Evolutionary conservation across 106 monocot genomes (phyloP).

Genomic region (Acorus calamus): DNA sequence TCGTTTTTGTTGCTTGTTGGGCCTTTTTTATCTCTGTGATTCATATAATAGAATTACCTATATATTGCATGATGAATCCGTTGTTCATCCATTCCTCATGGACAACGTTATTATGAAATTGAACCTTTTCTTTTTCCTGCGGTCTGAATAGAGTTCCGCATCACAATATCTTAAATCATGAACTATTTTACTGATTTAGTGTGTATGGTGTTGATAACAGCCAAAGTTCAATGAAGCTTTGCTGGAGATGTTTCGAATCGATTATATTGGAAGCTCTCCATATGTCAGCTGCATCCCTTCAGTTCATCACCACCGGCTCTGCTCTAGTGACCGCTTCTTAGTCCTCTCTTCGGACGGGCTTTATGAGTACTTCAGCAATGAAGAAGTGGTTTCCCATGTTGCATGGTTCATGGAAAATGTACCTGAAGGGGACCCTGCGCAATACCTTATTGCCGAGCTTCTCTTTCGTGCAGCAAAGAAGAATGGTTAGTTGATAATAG

Average conservation of each 20-base stretch:
- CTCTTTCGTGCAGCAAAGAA: slow-evolving; percentile 86
- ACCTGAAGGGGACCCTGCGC: slow-evolving; percentile 92
- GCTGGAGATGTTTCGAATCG: slow-evolving; percentile 85
- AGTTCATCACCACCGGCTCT: slow-evolving; percentile 70
- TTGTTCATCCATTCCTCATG: too few relatives aligned
- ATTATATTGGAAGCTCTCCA: slow-evolving; percentile 64
- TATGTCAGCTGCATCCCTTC: slow-evolving; percentile 85
- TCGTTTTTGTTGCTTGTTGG: too few relatives aligned
- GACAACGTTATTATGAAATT: too few relatives aligned
- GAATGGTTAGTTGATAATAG: slow-evolving; percentile 37
- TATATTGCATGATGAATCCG: too few relatives aligned
- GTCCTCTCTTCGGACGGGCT: slow-evolving; percentile 96
- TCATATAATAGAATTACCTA: too few relatives aligned
- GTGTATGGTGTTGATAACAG: slow-evolving; percentile 23
- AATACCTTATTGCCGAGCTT: slow-evolving; percentile 83
- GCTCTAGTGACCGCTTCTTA: slow-evolving; percentile 59
- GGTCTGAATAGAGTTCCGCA: too few relatives aligned
- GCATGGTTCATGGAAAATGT: slow-evolving; percentile 87
- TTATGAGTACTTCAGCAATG: slow-evolving; percentile 96
- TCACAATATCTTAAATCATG: too few relatives aligned
- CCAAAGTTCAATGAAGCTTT: slow-evolving; percentile 74
- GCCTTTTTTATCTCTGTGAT: too few relatives aligned
- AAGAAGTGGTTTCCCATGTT: slow-evolving; percentile 88
- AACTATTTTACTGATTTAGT: not conserved
- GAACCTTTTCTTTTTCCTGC: too few relatives aligned